These are phyloP conservation scores for button mushroom (Agaricus bisporus) DNA, from an alignment of 768 basidiomycete genomes.

Conservation along the genomic window DNA sequence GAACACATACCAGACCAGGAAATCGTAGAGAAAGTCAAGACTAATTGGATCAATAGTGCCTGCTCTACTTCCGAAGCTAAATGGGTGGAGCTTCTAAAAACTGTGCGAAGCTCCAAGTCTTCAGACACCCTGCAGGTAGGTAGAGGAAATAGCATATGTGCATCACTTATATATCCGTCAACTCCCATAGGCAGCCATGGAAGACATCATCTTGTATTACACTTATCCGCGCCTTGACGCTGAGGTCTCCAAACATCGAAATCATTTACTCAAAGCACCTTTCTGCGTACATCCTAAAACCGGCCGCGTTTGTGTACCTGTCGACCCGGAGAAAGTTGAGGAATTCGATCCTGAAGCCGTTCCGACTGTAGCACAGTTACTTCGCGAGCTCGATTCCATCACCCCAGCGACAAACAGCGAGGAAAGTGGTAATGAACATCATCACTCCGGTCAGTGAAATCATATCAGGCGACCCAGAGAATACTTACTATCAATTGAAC, in stretches of 20 bases:
- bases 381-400: conserved; percentile 55
- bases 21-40: conserved; percentile 40
- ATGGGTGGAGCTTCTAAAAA: not conserved
- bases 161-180: not conserved
- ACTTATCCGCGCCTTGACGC: conserved; percentile 95
- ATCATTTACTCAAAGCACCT: conserved; percentile 96
- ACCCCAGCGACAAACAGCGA: conserved; percentile 20
- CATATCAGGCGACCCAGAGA: not conserved
- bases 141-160: not conserved
- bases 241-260: conserved; percentile 95
- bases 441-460: conserved; percentile 34
- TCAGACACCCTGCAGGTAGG: not conserved
- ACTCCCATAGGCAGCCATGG: conserved; percentile 41
- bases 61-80: conserved; percentile 30
- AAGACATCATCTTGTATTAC: conserved; percentile 89
- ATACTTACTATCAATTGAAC: not conserved
- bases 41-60: conserved; percentile 54
- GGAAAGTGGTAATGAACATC: conserved; percentile 28
- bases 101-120: not conserved
- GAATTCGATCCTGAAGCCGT: conserved; percentile 81
- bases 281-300: conserved; percentile 98
- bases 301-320: conserved; percentile 90
- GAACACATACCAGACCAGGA: conserved; percentile 64
- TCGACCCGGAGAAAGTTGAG: conserved; percentile 71
- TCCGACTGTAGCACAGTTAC: conserved; percentile 81